Conservation (phyloP, 192 early-diverging fungal genomes). For the Backusella psychrophila region DNA sequence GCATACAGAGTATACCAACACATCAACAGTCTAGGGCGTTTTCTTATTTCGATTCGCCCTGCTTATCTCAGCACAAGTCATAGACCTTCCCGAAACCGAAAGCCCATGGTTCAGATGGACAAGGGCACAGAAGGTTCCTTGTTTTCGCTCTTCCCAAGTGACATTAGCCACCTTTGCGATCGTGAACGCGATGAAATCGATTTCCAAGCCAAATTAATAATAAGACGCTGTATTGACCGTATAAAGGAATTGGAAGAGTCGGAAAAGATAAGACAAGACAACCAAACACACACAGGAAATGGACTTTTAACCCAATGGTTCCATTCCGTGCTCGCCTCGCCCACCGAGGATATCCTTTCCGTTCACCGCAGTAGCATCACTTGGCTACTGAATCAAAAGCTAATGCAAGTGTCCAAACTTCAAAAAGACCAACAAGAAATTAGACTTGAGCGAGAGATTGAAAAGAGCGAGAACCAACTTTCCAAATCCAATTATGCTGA, state of each 20-base stretch:
- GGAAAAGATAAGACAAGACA: conserved; percentile 39
- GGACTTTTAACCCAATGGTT: conserved; percentile 42
- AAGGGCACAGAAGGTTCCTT: conserved; percentile 1
- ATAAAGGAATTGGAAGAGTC: conserved; percentile 57
- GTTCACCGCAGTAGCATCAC: conserved; percentile 67
- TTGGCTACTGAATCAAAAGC: conserved; percentile 63
- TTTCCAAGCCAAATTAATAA: conserved; percentile 55
- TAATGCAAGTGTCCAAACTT: conserved; percentile 61
- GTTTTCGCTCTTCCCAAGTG: conserved; percentile 21
- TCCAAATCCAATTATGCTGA: conserved; percentile 12
- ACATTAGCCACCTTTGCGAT: conserved; percentile 46
- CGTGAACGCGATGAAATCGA: conserved; percentile 69
- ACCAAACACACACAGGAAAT: conserved; percentile 6
- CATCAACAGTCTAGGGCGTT: conserved; percentile 46
- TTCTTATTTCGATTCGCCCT: conserved; percentile 50
- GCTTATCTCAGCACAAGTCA: conserved; percentile 41
- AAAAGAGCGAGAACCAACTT: conserved; percentile 56
- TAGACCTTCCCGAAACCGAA: conserved; percentile 9
- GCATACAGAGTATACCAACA: conserved; percentile 57
- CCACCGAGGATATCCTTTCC: conserved; percentile 52
- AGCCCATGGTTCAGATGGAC: neutral
- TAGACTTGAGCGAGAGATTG: conserved; percentile 62
- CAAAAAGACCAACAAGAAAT: conserved; percentile 74
- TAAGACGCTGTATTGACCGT: conserved; percentile 53
- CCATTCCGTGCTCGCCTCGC: conserved; percentile 25